Percentiles rank a stretch among this genome's conserved stretches.
phyloP scores from a whole-genome alignment of 78 protist species.

The Anaeramoeba ignava region DNA sequence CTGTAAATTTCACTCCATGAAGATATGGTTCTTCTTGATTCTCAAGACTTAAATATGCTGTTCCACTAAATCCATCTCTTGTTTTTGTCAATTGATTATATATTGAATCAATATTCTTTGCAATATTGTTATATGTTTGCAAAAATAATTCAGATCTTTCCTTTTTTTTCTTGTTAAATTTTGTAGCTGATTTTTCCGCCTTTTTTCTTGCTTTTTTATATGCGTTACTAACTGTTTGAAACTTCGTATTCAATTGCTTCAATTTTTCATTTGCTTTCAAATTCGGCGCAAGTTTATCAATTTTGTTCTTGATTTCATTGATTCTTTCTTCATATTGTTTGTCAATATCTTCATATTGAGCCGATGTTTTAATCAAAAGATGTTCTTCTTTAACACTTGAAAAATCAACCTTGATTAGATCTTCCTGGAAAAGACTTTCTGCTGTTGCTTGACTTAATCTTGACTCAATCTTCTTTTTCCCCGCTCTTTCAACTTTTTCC shows the following conservation, averaged over 20 bases:
- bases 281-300: slow-evolving; percentile 9
- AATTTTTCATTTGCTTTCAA: neutral
- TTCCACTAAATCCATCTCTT: slow-evolving; percentile 35
- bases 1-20: slow-evolving; percentile 70
- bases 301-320: neutral
- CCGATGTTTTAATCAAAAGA: neutral
- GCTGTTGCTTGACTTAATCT: neutral
- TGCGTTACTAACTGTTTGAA: neutral
- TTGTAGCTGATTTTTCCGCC: neutral
- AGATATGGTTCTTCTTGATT: slow-evolving; percentile 67
- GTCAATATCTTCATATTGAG: neutral
- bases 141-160: slow-evolving; percentile 7
- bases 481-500: too few species aligned
- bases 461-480: too few species aligned
- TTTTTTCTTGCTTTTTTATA: neutral
- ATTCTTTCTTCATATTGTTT: neutral
- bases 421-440: neutral
- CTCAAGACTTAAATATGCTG: slow-evolving; percentile 59
- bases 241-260: neutral
- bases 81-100: slow-evolving; percentile 23
- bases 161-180: slow-evolving; percentile 9
- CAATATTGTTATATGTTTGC: slow-evolving; percentile 15
- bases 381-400: neutral
- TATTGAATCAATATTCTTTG: slow-evolving; percentile 10
- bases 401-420: neutral